Evolutionary conservation across 768 basidiomycete genomes (phyloP).

Genomic region (Postia placenta): DNA sequence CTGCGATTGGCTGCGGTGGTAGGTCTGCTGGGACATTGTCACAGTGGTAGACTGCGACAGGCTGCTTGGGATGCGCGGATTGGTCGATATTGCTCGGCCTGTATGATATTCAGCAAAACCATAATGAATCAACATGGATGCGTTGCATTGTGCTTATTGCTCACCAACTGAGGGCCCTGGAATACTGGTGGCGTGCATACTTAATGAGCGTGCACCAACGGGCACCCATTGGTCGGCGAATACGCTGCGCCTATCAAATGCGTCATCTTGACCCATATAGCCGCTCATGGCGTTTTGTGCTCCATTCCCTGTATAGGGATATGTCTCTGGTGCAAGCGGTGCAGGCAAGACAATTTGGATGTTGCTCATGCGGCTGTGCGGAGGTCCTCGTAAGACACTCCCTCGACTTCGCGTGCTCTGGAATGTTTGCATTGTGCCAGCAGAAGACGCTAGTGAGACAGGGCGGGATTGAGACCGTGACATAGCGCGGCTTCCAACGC

Average conservation of each 20-base stretch:
- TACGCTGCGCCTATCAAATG: conserved; percentile 3
- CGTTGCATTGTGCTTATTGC: not conserved
- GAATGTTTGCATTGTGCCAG: conserved; percentile 25
- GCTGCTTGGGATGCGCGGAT: conserved; percentile 9
- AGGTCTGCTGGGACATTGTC: conserved; percentile 3
- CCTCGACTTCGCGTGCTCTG: conserved; percentile 21
- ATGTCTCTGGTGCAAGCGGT: conserved; percentile 44
- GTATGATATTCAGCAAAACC: not conserved
- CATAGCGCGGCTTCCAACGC: conserved; percentile 8
- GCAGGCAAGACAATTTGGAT: conserved; percentile 65
- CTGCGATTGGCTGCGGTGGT: conserved; percentile 12
- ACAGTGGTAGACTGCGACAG: conserved; percentile 8
- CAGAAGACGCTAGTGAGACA: conserved; percentile 33
- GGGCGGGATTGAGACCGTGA: conserved; percentile 27
- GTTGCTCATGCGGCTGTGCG: conserved; percentile 54
- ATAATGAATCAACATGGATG: not conserved
- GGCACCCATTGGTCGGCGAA: conserved; percentile 13
- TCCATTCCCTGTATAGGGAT: conserved; percentile 5
- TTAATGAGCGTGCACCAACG: conserved; percentile 8
- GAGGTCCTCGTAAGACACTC: conserved; percentile 45
- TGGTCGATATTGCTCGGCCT: conserved; percentile 4
- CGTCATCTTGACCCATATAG: not conserved
- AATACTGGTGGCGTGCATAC: conserved; percentile 3
- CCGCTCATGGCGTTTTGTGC: conserved; percentile 2
- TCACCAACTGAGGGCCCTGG: conserved; percentile 6